Conservation (phyloP, 371 early-diverging fungal genomes). For the Syncephalastrum racemosum region DNA sequence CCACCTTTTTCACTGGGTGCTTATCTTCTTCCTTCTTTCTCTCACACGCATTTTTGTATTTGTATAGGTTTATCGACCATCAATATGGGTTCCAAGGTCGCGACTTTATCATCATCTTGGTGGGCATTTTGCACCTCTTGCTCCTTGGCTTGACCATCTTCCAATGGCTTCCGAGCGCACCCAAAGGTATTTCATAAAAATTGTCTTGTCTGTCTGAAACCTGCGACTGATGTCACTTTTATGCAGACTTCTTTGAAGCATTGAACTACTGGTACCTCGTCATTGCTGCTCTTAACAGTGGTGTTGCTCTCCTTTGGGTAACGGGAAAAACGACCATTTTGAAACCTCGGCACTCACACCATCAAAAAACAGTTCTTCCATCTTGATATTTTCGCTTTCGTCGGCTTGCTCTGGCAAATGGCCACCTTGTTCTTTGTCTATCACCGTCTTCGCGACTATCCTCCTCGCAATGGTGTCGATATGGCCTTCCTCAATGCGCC, state of each 20-base stretch:
- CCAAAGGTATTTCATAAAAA: constrained; percentile 33
- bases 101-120: constrained; percentile 38
- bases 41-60: neutral
- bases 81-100: constrained; percentile 33
- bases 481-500: constrained; percentile 43
- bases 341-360: constrained; percentile 1
- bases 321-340: neutral
- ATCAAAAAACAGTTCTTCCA: constrained; percentile 25
- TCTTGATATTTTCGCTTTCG: constrained; percentile 39
- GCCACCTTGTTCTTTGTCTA: constrained; percentile 41
- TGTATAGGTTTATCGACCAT: constrained; percentile 34
- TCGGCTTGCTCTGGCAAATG: constrained; percentile 43
- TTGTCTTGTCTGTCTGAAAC: neutral
- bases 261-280: constrained; percentile 48
- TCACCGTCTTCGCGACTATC: constrained; percentile 45
- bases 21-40: constrained; percentile 1
- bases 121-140: constrained; percentile 34
- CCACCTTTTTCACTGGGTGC: neutral
- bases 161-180: constrained; percentile 47
- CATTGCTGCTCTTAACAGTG: constrained; percentile 34
- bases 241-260: constrained; percentile 39
- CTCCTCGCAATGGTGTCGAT: constrained; percentile 42
- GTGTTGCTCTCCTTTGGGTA: constrained; percentile 38
- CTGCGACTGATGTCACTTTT: neutral
- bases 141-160: constrained; percentile 48